A percentile compares a stretch with the other conserved stretches of the same genome.
These are phyloP conservation scores for Sclerospora graminicola DNA, from an alignment of 352 stramenopile species.

Conservation along the genomic window DNA sequence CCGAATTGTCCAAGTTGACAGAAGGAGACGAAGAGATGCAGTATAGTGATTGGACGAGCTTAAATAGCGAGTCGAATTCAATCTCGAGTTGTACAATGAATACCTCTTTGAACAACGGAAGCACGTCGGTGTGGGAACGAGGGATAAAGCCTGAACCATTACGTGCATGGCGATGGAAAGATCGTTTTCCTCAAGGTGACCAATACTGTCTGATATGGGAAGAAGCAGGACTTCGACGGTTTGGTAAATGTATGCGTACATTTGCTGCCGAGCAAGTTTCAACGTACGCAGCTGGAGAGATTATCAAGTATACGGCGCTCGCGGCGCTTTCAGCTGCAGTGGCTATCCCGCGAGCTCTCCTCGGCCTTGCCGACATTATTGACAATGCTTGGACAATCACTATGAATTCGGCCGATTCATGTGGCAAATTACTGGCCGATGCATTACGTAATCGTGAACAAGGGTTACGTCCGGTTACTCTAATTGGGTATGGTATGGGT, in stretches of 20 bases:
- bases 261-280: constrained; percentile 66
- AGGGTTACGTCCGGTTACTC: constrained; percentile 73
- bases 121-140: constrained; percentile 19
- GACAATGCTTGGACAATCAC: constrained; percentile 79
- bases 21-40: constrained; percentile 15
- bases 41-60: constrained; percentile 20
- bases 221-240: constrained; percentile 53
- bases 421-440: constrained; percentile 64
- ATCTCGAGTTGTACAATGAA: constrained; percentile 16
- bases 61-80: constrained; percentile 26
- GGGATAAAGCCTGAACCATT: constrained; percentile 26
- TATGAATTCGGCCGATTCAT: constrained; percentile 67
- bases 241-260: constrained; percentile 71
- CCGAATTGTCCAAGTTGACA: constrained; percentile 21
- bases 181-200: constrained; percentile 69
- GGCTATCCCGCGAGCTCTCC: constrained; percentile 54
- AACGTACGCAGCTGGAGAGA: constrained; percentile 54
- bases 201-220: constrained; percentile 80
- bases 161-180: constrained; percentile 75
- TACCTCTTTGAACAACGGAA: constrained; percentile 1
- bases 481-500: constrained; percentile 87
- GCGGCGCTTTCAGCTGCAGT: constrained; percentile 66
- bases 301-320: constrained; percentile 68
- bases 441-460: constrained; percentile 57
- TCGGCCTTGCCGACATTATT: constrained; percentile 65